Base-by-base conservation (phyloP, 805 yeast genomes). In the Lipomyces yamadae region DNA sequence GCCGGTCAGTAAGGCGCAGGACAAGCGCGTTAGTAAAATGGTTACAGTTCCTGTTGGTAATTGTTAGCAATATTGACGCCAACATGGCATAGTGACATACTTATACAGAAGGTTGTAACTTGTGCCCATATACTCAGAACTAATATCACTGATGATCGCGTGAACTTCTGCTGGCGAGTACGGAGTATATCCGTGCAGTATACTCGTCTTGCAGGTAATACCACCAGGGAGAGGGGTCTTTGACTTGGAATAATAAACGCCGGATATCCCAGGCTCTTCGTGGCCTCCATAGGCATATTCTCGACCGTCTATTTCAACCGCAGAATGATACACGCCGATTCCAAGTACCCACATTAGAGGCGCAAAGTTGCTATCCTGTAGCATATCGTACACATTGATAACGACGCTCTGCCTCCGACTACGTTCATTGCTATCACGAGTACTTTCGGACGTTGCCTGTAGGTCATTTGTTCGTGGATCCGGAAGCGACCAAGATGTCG, bases 251-350 rank as follows among this genome's bases (percentile, higher is more conserved):
- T 66, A 68, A 58, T 68, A 68, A 13, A 68, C 71, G 29, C 72
- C 71, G 7, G 72, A 68, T 29, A 68, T 68, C 10, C 69, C 69
- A 24, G 69, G 67, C 29, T 69, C 72, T 2, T 61, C 58, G 55
- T 64, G 71, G 4, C 68, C 73, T 4, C 72, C 72, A 50, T 66
- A 70, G n/a, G 70, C 69, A 45, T 65, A 68, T 32, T 70, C 72
- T 2, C 63, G 62, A 11, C 72, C 72, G 15, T 66, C 71, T 7
- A 70, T 61, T 37, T 70, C 72, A 34, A 70, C 72, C 15, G 70
- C 72, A 11, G 72, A 69, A 54, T 68, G 72, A 24, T 67, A 67
- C 24, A 70, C 70, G 35, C 71, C 72, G n/a, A 70, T 45, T 29
- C 72, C 72, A 32, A 69, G 35, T 15, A 63, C 56, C 72, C 72